These are phyloP conservation scores for Talaromyces verruculosus DNA, from an alignment of 2,329 filamentous ascomycete species.

Conservation along the genomic window DNA sequence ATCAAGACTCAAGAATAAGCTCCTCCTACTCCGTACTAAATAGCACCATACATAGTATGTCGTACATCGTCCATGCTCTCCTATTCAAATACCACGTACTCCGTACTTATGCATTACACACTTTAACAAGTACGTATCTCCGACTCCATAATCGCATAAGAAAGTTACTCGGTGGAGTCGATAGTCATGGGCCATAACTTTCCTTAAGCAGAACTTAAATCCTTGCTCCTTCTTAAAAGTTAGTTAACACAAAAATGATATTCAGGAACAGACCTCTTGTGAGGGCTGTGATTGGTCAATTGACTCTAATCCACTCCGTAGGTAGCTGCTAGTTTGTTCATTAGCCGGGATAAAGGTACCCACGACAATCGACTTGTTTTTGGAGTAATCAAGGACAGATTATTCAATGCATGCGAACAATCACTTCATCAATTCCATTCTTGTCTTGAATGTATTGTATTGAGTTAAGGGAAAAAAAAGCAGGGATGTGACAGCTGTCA, in stretches of 20 bases:
- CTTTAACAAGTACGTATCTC: background rate
- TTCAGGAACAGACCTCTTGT: slow-evolving; percentile 9
- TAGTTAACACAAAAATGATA: slow-evolving; percentile 1
- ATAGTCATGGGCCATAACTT: background rate
- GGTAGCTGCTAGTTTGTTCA: background rate
- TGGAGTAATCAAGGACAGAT: background rate
- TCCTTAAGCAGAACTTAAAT: background rate
- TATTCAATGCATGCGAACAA: background rate
- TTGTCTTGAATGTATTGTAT: too few relatives aligned
- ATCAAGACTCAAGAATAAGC: background rate
- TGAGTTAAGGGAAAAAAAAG: background rate
- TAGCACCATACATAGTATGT: slow-evolving; percentile 10
- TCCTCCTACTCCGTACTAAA: background rate
- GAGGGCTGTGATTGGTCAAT: background rate
- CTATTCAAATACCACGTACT: background rate
- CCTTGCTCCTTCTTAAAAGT: too few relatives aligned
- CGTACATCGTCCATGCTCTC: slow-evolving; percentile 1
- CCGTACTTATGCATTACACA: background rate
- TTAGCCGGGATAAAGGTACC: background rate
- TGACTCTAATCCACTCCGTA: background rate
- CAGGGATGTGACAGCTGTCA: slow-evolving; percentile 1
- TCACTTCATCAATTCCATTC: background rate
- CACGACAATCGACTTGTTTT: background rate
- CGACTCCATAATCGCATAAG: background rate
- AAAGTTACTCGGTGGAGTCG: background rate